Evolutionary conservation across 768 basidiomycete genomes (phyloP), one percentile per base, ranked within the genome.

Genomic region (Calocera viscosa): DNA sequence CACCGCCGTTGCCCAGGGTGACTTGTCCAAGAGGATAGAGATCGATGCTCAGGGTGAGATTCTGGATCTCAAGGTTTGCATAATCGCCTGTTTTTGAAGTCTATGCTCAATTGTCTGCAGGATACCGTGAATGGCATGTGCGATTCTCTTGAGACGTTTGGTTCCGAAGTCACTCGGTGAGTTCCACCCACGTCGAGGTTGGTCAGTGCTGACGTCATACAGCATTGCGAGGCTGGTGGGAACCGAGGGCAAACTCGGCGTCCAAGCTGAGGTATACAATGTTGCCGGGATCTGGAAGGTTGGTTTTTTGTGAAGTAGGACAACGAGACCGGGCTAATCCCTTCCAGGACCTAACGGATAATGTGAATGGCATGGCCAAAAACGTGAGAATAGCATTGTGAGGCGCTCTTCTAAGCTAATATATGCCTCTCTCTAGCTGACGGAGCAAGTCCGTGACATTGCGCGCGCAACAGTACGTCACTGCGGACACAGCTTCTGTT

Each of bases 221-320:
- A 80, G 94, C 66, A 94, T 98, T 33, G 96, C 94, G 1, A 84
- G 91, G 70, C 94, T 98, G 77, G 96, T 98, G 74, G 96, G 96
- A 32, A 97, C 94, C 8, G 96, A 98, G 74, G 96, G 95, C 35
- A 83, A 87, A 71, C 81, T 98, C 72, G 96, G 95, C 64, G 95
- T 94, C 11, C 94, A 95, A 72, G 96, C 94, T 0, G 83, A 87
- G 65, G 96, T 98, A 39, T 88, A 87, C 69, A 91, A 93, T 73
- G 92, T 99, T 49, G 91, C 91, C 68, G 96, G 96, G 63, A 95
- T 92, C 0, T 98, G 96, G 96, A 93, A 93, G 80, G 82, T 80
- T 49, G 22, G 49, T 47, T 17, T 7, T 60, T 24, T 19, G 16
- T 11, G 28, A 40, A 22, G n/a, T 17, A 19, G 1, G 16, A 64